phyloP scores from a whole-genome alignment of 345 rosid genomes.

The Gossypium bickii region DNA sequence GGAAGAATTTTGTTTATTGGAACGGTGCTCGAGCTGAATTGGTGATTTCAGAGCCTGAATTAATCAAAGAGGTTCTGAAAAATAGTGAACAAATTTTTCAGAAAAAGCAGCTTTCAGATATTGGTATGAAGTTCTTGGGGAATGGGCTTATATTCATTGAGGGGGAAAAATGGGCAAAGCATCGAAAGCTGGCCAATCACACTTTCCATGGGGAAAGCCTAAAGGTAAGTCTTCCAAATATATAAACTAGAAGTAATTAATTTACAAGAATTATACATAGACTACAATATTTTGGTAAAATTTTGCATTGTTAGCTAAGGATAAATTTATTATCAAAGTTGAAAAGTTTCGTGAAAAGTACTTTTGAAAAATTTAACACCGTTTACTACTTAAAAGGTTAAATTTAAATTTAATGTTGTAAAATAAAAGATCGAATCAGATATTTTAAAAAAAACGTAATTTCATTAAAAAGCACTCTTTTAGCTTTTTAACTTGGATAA shows the following conservation, averaged over 20 bases:
- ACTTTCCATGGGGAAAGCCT: conserved; percentile 44
- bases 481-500: too few relatives aligned
- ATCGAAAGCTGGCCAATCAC: conserved; percentile 38
- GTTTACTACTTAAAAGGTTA: too few relatives aligned
- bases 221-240: conserved; percentile 20
- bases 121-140: conserved; percentile 19
- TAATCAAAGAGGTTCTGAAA: conserved; percentile 36
- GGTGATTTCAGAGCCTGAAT: conserved; percentile 36
- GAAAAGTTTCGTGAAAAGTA: too few relatives aligned
- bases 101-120: conserved; percentile 18
- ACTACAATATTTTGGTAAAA: too few relatives aligned
- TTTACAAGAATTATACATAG: too few relatives aligned
- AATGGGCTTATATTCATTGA: conserved; percentile 29
- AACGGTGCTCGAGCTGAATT: conserved; percentile 29
- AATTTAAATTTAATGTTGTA: not conserved
- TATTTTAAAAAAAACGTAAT: too few relatives aligned
- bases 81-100: conserved; percentile 19
- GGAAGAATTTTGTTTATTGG: conserved; percentile 37
- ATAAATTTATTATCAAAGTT: too few relatives aligned
- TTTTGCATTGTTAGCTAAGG: too few relatives aligned
- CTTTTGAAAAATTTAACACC: too few relatives aligned
- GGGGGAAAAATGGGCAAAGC: conserved; percentile 40
- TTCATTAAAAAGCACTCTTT: too few relatives aligned
- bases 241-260: too few relatives aligned
- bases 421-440: too few relatives aligned